These are phyloP conservation scores for Tagetes erecta DNA, from an alignment of 129 eudicot genomes.

Conservation along the genomic window DNA sequence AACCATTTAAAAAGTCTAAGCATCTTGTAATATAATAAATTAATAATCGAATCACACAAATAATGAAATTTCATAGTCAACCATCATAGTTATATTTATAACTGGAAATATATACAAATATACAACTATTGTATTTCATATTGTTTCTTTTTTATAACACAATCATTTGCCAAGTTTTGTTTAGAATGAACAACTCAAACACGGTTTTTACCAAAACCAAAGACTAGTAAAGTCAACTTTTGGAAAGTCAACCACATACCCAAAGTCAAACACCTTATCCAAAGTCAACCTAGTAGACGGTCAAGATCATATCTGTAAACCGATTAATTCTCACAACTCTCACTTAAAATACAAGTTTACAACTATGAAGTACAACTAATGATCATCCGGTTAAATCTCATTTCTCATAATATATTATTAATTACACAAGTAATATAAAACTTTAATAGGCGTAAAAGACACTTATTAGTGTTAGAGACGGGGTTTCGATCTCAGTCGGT, in stretches of 20 bases:
- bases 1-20: no score
- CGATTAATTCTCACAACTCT: not conserved
- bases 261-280: conserved; percentile 1
- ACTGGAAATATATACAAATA: no score
- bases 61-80: not conserved
- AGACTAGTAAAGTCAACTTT: not conserved
- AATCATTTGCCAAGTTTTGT: no score
- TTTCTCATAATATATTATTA: not conserved
- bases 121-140: no score
- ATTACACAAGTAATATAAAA: no score
- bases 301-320: not conserved
- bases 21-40: no score
- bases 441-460: no score
- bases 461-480: no score
- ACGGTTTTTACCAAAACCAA: not conserved
- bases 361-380: not conserved
- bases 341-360: not conserved
- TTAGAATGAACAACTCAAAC: not conserved
- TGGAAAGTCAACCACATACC: conserved; percentile 1
- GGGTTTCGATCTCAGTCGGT: no score
- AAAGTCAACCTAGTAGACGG: not conserved
- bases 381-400: not conserved
- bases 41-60: not conserved
- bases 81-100: no score
- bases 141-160: no score